Percentiles rank a stretch among this genome's conserved stretches.
phyloP scores from a whole-genome alignment of 192 early-diverging fungal species.

The Backusella australiensis region DNA sequence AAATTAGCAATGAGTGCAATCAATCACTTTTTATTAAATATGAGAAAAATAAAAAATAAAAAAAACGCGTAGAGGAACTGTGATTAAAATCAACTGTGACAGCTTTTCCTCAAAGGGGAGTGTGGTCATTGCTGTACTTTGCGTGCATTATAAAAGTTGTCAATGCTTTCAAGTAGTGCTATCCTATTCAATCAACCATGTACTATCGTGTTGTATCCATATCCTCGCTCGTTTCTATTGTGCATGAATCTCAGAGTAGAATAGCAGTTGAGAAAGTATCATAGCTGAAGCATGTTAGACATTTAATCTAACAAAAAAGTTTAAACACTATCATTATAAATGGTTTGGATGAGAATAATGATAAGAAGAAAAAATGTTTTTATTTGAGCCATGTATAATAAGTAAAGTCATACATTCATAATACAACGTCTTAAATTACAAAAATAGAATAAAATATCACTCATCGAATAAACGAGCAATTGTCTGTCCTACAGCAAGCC shows the following conservation, averaged over 20 bases:
- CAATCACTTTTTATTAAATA: background rate
- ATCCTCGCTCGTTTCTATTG: too few species aligned
- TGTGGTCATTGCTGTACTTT: background rate
- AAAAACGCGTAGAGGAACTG: background rate
- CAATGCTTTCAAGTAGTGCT: too few species aligned
- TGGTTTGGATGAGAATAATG: background rate
- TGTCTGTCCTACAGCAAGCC: background rate
- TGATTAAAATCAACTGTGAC: background rate
- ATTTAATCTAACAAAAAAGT: too few species aligned
- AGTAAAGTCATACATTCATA: background rate
- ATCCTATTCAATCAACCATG: too few species aligned
- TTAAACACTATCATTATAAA: background rate
- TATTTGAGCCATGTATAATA: background rate
- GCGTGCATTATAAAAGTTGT: too few species aligned
- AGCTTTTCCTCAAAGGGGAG: background rate
- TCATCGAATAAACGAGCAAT: background rate
- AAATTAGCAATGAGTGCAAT: constrained; percentile 1
- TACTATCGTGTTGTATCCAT: too few species aligned
- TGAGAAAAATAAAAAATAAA: constrained; percentile 1
- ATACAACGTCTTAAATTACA: too few species aligned
- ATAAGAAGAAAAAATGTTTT: background rate
- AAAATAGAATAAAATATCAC: background rate
- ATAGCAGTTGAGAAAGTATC: background rate
- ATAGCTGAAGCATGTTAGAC: too few species aligned
- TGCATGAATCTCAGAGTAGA: background rate